Percentiles rank a stretch among this genome's conserved stretches.
These are phyloP conservation scores for Termitomyces heimii DNA, from an alignment of 768 basidiomycete species.

Conservation along the genomic window DNA sequence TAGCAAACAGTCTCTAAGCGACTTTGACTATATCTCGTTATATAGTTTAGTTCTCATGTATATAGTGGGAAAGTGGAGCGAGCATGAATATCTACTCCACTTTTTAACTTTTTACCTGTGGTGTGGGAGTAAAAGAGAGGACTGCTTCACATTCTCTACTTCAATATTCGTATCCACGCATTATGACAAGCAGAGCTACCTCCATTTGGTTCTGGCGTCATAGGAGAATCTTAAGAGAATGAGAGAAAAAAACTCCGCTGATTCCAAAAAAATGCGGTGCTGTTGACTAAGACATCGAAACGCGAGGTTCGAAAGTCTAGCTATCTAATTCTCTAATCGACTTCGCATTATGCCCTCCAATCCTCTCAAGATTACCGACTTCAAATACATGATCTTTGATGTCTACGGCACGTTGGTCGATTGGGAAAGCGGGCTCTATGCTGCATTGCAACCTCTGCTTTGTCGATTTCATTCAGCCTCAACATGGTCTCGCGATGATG, in stretches of 20 bases:
- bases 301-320: too few species aligned
- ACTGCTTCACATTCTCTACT: too few species aligned
- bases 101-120: background rate
- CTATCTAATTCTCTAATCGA: background rate
- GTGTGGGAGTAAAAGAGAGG: too few species aligned
- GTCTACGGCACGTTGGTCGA: slow-evolving; percentile 77
- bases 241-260: background rate
- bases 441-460: slow-evolving; percentile 48
- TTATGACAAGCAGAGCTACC: too few species aligned
- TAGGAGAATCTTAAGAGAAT: background rate
- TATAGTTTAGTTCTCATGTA: background rate
- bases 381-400: slow-evolving; percentile 62
- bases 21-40: too few species aligned
- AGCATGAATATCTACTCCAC: background rate
- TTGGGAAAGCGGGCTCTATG: slow-evolving; percentile 68
- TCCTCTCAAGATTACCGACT: slow-evolving; percentile 31
- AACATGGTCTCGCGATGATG: slow-evolving; percentile 44
- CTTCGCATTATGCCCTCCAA: background rate
- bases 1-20: background rate
- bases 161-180: too few species aligned
- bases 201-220: background rate
- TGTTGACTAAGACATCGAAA: too few species aligned
- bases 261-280: too few species aligned
- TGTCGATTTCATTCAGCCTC: slow-evolving; percentile 30
- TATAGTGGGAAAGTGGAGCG: background rate